These are phyloP conservation scores for Yarrowia hollandica DNA, from an alignment of 805 yeast genomes.

Conservation along the genomic window DNA sequence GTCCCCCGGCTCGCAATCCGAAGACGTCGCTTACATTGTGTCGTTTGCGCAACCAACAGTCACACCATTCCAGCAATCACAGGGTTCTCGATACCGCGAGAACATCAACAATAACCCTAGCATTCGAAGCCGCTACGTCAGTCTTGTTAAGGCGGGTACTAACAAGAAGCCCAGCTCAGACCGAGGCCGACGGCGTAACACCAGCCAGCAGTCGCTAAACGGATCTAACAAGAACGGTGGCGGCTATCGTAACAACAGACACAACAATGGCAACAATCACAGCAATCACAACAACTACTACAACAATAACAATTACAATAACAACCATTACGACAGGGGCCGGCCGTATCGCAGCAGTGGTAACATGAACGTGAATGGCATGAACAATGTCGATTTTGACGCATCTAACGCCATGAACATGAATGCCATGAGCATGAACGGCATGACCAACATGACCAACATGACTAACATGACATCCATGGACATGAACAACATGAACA, in stretches of 20 bases:
- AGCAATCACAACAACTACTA: background rate
- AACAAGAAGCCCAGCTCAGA: slow-evolving; percentile 1
- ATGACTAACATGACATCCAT: slow-evolving; percentile 31
- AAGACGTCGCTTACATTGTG: slow-evolving; percentile 26
- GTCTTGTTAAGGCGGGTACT: slow-evolving; percentile 2
- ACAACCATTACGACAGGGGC: background rate
- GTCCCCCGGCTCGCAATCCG: slow-evolving; percentile 25
- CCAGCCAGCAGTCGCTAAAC: too few species aligned
- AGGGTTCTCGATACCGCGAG: slow-evolving; percentile 7
- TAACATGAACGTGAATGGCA: background rate
- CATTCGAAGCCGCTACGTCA: background rate
- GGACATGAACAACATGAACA: slow-evolving; percentile 30
- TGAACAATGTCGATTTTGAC: background rate
- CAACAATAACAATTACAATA: slow-evolving; percentile 7
- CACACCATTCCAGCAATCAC: background rate
- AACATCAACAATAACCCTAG: slow-evolving; percentile 22
- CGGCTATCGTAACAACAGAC: background rate
- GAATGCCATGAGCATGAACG: background rate
- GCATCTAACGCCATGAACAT: background rate
- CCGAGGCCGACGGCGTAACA: background rate
- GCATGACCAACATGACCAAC: slow-evolving; percentile 5
- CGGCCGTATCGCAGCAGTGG: slow-evolving; percentile 2
- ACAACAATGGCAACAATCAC: background rate
- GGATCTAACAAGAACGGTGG: background rate
- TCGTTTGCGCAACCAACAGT: slow-evolving; percentile 33